These are phyloP conservation scores for Prosopis cineraria DNA, from an alignment of 306 rosid species.

Conservation along the genomic window DNA sequence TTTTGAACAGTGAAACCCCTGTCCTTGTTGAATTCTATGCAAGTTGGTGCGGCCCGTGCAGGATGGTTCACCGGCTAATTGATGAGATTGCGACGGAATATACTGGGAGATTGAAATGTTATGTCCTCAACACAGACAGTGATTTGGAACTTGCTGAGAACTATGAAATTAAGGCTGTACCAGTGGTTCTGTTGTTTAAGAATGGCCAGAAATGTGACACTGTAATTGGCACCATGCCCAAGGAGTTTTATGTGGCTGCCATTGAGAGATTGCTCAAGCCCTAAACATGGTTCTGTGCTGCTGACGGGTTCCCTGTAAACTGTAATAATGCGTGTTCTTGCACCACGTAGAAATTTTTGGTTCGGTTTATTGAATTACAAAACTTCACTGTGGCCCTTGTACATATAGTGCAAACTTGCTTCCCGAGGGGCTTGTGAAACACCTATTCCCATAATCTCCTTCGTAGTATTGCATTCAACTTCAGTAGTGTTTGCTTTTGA, in stretches of 20 bases:
- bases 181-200: slow-evolving; percentile 67
- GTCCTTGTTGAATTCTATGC: slow-evolving; percentile 74
- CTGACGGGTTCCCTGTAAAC: not conserved
- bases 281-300: slow-evolving; percentile 24
- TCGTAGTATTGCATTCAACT: not conserved
- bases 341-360: not conserved
- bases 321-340: slow-evolving; percentile 1
- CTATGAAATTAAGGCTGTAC: slow-evolving; percentile 67
- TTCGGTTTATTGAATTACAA: not conserved
- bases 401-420: not conserved
- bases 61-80: slow-evolving; percentile 71
- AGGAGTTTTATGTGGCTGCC: slow-evolving; percentile 66
- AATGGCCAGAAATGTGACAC: slow-evolving; percentile 57
- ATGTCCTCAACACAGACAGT: slow-evolving; percentile 55
- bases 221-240: slow-evolving; percentile 62
- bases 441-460: not conserved
- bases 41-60: slow-evolving; percentile 78
- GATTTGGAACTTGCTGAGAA: slow-evolving; percentile 52
- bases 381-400: not conserved
- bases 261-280: slow-evolving; percentile 63
- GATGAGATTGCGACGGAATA: slow-evolving; percentile 61
- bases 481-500: not conserved
- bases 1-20: slow-evolving; percentile 53
- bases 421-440: slow-evolving; percentile 9
- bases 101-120: slow-evolving; percentile 54